Evolutionary conservation across 164 flowering plant genomes (phyloP).

Genomic region (Magnolia sinica): DNA sequence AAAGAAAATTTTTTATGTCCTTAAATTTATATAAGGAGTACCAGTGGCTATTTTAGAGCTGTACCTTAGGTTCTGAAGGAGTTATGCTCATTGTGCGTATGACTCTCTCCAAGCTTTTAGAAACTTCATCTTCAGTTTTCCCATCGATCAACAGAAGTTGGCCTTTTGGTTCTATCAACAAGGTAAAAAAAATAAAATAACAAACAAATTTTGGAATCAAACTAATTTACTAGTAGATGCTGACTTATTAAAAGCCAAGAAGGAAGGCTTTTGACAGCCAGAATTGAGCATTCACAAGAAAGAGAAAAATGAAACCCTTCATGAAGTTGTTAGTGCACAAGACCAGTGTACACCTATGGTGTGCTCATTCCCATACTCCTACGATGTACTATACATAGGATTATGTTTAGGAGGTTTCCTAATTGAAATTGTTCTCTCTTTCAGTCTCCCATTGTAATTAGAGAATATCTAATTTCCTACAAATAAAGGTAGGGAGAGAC

Average conservation of each 20-base stretch:
- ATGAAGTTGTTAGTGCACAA: no score
- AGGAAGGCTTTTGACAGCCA: neutral
- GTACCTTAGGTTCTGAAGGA: slow-evolving; percentile 87
- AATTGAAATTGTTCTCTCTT: no score
- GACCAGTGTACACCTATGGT: no score
- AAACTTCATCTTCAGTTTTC: slow-evolving; percentile 88
- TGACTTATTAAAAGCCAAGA: no score
- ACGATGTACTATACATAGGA: no score
- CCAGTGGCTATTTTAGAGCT: slow-evolving; percentile 7
- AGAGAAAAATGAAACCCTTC: no score
- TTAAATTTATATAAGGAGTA: neutral
- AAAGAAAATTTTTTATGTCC: neutral
- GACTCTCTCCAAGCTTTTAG: slow-evolving; percentile 83
- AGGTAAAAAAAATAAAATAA: neutral
- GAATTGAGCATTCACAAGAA: neutral
- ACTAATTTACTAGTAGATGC: neutral
- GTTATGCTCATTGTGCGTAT: slow-evolving; percentile 91
- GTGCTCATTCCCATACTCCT: no score
- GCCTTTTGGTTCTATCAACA: slow-evolving; percentile 85
- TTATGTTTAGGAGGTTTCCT: no score
- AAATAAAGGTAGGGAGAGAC: no score
- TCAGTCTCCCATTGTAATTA: no score
- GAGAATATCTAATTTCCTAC: no score
- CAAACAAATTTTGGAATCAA: neutral
- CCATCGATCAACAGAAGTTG: slow-evolving; percentile 92